These are phyloP conservation scores for Malassezia arunalokei DNA, from an alignment of 1,284 basidiomycete species.

Conservation along the genomic window DNA sequence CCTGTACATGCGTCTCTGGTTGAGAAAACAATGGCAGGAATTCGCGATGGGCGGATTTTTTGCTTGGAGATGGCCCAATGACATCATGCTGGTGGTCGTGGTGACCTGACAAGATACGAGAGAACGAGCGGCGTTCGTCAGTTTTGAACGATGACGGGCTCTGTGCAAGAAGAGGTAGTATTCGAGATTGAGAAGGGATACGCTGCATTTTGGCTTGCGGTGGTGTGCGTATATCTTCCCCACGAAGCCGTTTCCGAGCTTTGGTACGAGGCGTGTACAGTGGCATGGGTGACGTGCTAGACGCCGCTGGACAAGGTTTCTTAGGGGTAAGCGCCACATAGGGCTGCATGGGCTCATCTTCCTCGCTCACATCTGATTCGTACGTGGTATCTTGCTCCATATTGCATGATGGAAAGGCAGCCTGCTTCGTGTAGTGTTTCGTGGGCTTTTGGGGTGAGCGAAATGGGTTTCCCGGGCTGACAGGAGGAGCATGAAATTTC, in stretches of 20 bases:
- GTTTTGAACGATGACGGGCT: neutral
- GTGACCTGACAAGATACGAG: constrained; percentile 4
- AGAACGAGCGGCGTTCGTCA: neutral
- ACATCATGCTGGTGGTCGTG: neutral
- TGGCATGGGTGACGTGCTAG: neutral
- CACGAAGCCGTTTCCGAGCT: constrained; percentile 12
- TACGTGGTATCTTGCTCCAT: neutral
- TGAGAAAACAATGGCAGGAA: constrained; percentile 6
- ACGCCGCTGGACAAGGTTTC: neutral
- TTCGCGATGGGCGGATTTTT: neutral
- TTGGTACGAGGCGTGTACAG: constrained; percentile 14
- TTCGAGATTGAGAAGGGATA: neutral
- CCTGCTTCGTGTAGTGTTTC: neutral
- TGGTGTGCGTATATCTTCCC: constrained; percentile 12
- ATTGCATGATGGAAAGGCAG: neutral
- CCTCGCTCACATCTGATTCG: constrained; percentile 15
- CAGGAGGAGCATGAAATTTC: neutral
- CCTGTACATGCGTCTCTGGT: neutral
- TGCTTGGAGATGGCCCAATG: constrained; percentile 10
- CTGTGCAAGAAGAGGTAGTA: neutral
- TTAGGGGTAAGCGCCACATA: neutral
- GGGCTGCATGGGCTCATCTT: constrained; percentile 1
- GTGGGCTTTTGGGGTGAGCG: constrained; percentile 11
- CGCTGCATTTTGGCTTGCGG: neutral
- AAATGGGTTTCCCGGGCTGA: constrained; percentile 12